A percentile compares a stretch with the other conserved stretches of the same genome.
Evolutionary conservation across 2,329 filamentous ascomycete genomes (phyloP).

Genomic region (Xylaria digitata): DNA sequence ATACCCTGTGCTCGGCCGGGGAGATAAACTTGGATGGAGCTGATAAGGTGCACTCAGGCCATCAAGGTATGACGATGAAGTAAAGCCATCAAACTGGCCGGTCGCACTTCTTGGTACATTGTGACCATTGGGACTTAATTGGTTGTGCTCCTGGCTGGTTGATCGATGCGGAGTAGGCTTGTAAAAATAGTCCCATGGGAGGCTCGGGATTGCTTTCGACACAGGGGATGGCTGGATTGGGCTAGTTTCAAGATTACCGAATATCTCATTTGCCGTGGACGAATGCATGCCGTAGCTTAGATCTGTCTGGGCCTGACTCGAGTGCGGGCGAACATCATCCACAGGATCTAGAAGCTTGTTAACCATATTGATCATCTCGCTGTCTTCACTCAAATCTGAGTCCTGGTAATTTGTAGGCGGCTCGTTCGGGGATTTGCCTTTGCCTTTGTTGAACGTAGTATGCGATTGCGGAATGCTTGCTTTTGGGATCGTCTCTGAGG

Average conservation of each 20-base stretch:
- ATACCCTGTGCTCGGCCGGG: slow-evolving; percentile 20
- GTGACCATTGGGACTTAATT: slow-evolving; percentile 35
- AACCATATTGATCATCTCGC: slow-evolving; percentile 57
- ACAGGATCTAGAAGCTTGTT: slow-evolving; percentile 52
- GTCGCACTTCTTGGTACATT: slow-evolving; percentile 45
- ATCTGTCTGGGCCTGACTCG: slow-evolving; percentile 52
- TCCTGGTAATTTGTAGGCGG: slow-evolving; percentile 37
- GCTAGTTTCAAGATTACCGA: slow-evolving; percentile 55
- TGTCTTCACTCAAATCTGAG: slow-evolving; percentile 49
- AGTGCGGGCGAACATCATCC: slow-evolving; percentile 44
- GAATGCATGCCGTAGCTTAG: slow-evolving; percentile 68
- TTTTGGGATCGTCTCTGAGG: neutral
- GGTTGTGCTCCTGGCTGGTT: slow-evolving; percentile 41
- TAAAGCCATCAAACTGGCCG: slow-evolving; percentile 39
- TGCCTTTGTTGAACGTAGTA: slow-evolving; percentile 31
- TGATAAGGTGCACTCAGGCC: slow-evolving; percentile 33
- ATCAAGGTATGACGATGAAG: slow-evolving; percentile 44
- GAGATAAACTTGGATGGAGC: slow-evolving; percentile 22
- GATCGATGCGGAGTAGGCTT: slow-evolving; percentile 45
- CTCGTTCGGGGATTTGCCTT: slow-evolving; percentile 37
- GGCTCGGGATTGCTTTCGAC: slow-evolving; percentile 54
- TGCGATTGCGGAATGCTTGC: slow-evolving; percentile 6
- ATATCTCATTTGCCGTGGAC: slow-evolving; percentile 62
- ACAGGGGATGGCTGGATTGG: slow-evolving; percentile 51
- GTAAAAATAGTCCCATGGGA: slow-evolving; percentile 65